phyloP scores from a whole-genome alignment of 805 yeast genomes.

The Metschnikowia drakensbergensis region DNA sequence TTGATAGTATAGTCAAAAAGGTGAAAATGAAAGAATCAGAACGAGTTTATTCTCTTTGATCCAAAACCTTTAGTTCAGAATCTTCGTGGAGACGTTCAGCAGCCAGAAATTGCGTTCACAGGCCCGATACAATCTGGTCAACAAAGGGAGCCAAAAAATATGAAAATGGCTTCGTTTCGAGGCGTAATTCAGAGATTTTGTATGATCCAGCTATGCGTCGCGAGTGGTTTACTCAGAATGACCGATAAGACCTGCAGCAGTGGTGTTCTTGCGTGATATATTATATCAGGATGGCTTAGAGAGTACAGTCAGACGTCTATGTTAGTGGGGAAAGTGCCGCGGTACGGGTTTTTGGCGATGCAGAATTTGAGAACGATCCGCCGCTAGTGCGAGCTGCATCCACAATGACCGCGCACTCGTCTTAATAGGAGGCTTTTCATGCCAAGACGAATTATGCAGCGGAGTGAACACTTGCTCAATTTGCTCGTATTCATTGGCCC shows the following conservation, averaged over 20 bases:
- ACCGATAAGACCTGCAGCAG: conserved; percentile 1
- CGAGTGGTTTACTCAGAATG: background rate
- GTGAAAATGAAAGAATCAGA: background rate
- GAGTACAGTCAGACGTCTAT: conserved; percentile 1
- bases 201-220: background rate
- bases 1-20: background rate
- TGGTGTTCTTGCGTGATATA: conserved; percentile 1
- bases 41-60: background rate
- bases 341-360: conserved; percentile 1
- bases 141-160: background rate
- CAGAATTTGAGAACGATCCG: background rate
- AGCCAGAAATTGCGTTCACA: background rate
- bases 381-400: background rate
- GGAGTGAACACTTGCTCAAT: no score
- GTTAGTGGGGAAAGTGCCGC: background rate
- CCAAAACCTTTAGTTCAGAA: background rate
- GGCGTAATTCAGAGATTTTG: background rate
- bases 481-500: no score
- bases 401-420: background rate
- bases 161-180: background rate
- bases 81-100: background rate
- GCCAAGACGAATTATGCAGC: no score
- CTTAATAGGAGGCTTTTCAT: no score
- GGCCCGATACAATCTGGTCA: conserved; percentile 3
- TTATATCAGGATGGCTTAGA: background rate